Evolutionary conservation across 257 asterid species (phyloP), one percentile per base, ranked within the genome.

Genomic region (Solanum clarkiae): DNA sequence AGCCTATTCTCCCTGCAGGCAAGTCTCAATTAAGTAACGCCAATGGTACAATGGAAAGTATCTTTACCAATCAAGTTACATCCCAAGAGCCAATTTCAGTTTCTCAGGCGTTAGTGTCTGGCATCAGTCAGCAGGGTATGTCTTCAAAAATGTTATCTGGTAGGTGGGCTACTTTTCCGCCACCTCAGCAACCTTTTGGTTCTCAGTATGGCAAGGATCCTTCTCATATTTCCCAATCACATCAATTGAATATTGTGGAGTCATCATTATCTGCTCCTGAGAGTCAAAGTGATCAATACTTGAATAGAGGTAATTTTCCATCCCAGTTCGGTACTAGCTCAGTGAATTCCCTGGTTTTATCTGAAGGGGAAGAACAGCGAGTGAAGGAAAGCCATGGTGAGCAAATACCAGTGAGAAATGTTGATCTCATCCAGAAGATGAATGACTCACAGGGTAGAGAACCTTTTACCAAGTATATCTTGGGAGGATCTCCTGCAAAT

Each of bases 401-500:
- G 75, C 85, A 83, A 75, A 83, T 59, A 84, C 75, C 89, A 80
- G 86, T 85, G 40, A 83, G 79, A 86, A 87, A 87, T 84, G 79
- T 57, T 68, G 89, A 83, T 77, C 59, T 81, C 12, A 88, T 42
- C 80, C 87, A 88, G 44, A 86, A 89, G 87, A 85, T 80, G 80
- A 86, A 86, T 81, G 87, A 80, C 32, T 85, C 91, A 66, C 85
- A 74, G 29, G 92, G 90, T 69, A 90, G 87, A 88, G 88, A 86
- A 84, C 85, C 93, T 51, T 63, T 85, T 82, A 69, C 80, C 80
- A 87, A 89, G 86, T 87, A 91, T 88, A 75, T 62, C 26, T 85
- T 85, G 26, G 94, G 92, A 74, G 94, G 87, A 79, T 92, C 94
- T 89, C 93, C 93, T 84, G 92, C 90, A 51, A 90, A 89, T 90